Conservation (phyloP, 192 early-diverging fungal species). For the Diversispora epigaea region DNA sequence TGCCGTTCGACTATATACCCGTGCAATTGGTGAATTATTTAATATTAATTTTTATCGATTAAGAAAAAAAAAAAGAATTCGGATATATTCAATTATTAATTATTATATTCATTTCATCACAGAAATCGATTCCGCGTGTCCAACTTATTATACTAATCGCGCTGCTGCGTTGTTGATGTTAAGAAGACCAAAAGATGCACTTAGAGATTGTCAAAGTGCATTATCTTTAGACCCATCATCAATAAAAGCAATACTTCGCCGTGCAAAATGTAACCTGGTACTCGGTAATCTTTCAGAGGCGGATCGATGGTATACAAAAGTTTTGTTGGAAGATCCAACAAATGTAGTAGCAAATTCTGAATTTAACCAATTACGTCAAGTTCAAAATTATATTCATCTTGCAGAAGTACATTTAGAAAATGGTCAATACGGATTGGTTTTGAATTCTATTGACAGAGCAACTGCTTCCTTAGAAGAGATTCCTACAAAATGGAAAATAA, state of each 20-base stretch:
- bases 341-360: slow-evolving; percentile 46
- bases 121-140: slow-evolving; percentile 58
- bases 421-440: slow-evolving; percentile 48
- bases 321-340: slow-evolving; percentile 40
- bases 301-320: slow-evolving; percentile 42
- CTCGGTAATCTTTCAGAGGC: slow-evolving; percentile 71
- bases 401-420: slow-evolving; percentile 46
- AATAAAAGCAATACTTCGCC: slow-evolving; percentile 64
- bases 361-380: slow-evolving; percentile 41
- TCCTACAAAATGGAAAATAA: slow-evolving; percentile 64
- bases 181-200: slow-evolving; percentile 56
- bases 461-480: slow-evolving; percentile 40
- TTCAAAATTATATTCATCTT: slow-evolving; percentile 49
- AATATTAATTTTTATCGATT: neutral
- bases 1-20: slow-evolving; percentile 68
- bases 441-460: slow-evolving; percentile 49
- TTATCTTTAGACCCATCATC: slow-evolving; percentile 59
- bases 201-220: slow-evolving; percentile 62
- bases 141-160: slow-evolving; percentile 76
- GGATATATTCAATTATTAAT: neutral
- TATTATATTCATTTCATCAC: slow-evolving; percentile 1
- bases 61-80: neutral
- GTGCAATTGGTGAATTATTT: slow-evolving; percentile 63
- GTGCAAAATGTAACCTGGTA: slow-evolving; percentile 70
- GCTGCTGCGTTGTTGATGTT: slow-evolving; percentile 76